phyloP scores from a whole-genome alignment of 2,329 filamentous ascomycete genomes.

The Botrytis aclada region DNA sequence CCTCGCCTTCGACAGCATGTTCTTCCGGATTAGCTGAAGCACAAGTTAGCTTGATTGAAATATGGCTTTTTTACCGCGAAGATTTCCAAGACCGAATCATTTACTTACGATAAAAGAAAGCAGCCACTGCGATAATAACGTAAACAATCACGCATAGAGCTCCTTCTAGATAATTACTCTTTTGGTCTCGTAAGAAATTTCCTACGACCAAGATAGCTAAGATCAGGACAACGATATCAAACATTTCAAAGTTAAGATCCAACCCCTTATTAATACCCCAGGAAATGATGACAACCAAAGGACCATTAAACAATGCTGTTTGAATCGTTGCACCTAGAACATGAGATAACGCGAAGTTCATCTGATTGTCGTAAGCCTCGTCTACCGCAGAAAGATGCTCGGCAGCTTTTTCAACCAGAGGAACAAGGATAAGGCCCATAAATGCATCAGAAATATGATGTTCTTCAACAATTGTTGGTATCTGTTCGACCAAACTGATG shows the following conservation, averaged over 20 bases:
- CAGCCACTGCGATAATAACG: slow-evolving; percentile 56
- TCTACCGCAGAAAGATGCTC: slow-evolving; percentile 83
- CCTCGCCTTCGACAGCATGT: neutral
- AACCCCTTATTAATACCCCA: slow-evolving; percentile 72
- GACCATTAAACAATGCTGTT: slow-evolving; percentile 84
- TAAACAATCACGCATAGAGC: slow-evolving; percentile 72
- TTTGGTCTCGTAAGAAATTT: slow-evolving; percentile 81
- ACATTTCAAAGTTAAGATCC: slow-evolving; percentile 81
- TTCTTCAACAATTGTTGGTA: slow-evolving; percentile 56
- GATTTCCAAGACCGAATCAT: neutral
- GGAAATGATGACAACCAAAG: slow-evolving; percentile 75
- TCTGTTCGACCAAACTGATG: slow-evolving; percentile 70
- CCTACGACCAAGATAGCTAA: slow-evolving; percentile 83
- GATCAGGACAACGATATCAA: slow-evolving; percentile 81
- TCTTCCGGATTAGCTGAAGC: slow-evolving; percentile 6
- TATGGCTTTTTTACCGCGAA: too few species aligned
- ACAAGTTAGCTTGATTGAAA: slow-evolving; percentile 1
- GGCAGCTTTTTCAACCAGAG: slow-evolving; percentile 80
- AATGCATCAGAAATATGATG: slow-evolving; percentile 55
- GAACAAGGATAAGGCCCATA: slow-evolving; percentile 71
- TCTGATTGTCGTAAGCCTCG: slow-evolving; percentile 79
- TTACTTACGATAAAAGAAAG: slow-evolving; percentile 52
- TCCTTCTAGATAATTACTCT: slow-evolving; percentile 89
- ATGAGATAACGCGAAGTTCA: slow-evolving; percentile 41
- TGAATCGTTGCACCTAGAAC: slow-evolving; percentile 72